Conservation (phyloP, 2,329 filamentous ascomycete species). For the Aspergillus viridinutans region DNA sequence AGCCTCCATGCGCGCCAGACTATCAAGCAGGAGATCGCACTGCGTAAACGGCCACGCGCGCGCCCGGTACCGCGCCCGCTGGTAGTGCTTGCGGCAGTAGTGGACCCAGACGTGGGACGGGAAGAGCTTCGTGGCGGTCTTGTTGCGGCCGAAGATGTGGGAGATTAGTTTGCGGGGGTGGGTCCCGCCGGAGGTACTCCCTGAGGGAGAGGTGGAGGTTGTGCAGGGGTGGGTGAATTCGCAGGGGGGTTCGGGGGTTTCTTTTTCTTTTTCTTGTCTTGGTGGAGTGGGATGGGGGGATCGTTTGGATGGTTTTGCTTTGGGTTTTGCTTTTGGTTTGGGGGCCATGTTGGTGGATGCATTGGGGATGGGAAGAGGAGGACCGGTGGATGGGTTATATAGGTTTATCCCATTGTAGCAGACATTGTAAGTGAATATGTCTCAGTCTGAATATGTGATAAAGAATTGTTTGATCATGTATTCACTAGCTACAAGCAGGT, state of each 20-base stretch:
- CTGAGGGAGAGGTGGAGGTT: conserved; percentile 4
- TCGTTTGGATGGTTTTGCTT: not conserved
- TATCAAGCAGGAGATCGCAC: conserved; percentile 59
- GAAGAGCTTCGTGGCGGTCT: conserved; percentile 67
- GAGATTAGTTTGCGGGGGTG: conserved; percentile 70
- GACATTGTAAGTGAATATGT: no score
- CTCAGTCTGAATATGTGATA: no score
- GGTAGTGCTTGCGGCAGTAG: conserved; percentile 79
- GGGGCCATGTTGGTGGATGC: not conserved
- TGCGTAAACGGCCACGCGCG: conserved; percentile 55
- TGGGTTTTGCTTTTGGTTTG: not conserved
- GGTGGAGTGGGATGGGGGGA: not conserved
- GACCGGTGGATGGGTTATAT: not conserved
- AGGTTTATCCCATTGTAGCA: not conserved
- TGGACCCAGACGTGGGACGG: conserved; percentile 68
- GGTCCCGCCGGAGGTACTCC: conserved; percentile 38
- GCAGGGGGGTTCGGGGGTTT: conserved; percentile 2
- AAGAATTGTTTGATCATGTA: no score
- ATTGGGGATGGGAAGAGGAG: not conserved
- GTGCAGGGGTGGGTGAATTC: conserved; percentile 13
- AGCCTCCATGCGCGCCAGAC: conserved; percentile 58
- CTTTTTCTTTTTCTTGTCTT: no score
- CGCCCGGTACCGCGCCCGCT: conserved; percentile 68
- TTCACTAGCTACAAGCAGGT: no score
- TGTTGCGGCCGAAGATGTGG: conserved; percentile 80